These are phyloP conservation scores for Cochlearia excelsa DNA, from an alignment of 345 rosid species.

Conservation along the genomic window DNA sequence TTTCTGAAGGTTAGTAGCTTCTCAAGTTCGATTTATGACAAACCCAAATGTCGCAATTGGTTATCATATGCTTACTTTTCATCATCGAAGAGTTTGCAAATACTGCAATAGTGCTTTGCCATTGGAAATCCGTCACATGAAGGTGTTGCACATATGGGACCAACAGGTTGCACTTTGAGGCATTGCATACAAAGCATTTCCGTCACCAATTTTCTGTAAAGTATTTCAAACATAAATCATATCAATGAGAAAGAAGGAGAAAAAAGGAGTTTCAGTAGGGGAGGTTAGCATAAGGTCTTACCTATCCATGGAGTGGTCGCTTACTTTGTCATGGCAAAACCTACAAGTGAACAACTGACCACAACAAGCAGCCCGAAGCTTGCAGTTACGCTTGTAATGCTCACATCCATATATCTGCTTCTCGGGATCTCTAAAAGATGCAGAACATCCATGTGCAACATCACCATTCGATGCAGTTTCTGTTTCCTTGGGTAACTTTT, in stretches of 20 bases:
- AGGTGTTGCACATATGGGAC: constrained; percentile 63
- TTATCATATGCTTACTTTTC: constrained; percentile 53
- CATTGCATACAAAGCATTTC: constrained; percentile 93
- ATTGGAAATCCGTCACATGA: constrained; percentile 67
- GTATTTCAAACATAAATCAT: constrained; percentile 14
- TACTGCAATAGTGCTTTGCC: constrained; percentile 83
- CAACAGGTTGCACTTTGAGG: constrained; percentile 73
- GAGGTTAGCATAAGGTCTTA: constrained; percentile 25
- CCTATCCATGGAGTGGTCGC: constrained; percentile 92
- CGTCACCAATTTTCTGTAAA: constrained; percentile 63
- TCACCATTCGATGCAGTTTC: constrained; percentile 47
- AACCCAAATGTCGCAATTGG: constrained; percentile 1
- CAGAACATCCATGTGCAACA: constrained; percentile 51
- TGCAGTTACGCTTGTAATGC: constrained; percentile 86
- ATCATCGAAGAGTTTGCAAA: constrained; percentile 92
- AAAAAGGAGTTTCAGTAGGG: constrained; percentile 7
- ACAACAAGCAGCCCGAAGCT: constrained; percentile 78
- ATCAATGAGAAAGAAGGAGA: neutral
- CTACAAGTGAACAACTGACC: constrained; percentile 71
- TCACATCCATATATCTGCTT: constrained; percentile 76
- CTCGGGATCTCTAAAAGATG: constrained; percentile 66
- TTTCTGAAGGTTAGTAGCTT: constrained; percentile 18
- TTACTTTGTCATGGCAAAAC: constrained; percentile 88
- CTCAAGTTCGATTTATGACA: constrained; percentile 3
- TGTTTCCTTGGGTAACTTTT: constrained; percentile 58